phyloP scores from a whole-genome alignment of 495 filamentous ascomycete species.

The Penicillium samsonianum region DNA sequence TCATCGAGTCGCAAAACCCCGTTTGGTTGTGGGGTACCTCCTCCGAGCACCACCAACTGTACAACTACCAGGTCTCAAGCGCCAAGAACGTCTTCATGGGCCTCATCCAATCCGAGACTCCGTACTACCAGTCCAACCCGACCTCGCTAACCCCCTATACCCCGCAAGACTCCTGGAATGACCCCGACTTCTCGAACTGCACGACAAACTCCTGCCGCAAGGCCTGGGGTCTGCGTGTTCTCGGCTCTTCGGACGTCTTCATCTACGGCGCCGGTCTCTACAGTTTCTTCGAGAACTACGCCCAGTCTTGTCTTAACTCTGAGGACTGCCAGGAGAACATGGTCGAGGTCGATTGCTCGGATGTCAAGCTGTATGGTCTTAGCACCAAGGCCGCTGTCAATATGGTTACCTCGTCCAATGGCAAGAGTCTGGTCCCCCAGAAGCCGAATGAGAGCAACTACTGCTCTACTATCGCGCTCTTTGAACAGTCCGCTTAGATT shows the following conservation, averaged over 20 bases:
- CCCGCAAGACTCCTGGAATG: slow-evolving; percentile 61
- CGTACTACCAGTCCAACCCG: slow-evolving; percentile 90
- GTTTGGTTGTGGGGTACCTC: slow-evolving; percentile 74
- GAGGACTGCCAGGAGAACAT: slow-evolving; percentile 86
- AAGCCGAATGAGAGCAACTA: slow-evolving; percentile 70
- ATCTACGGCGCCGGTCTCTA: slow-evolving; percentile 82
- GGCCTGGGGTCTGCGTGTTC: slow-evolving; percentile 80
- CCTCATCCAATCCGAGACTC: slow-evolving; percentile 87
- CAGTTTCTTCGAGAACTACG: slow-evolving; percentile 87
- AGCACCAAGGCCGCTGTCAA: slow-evolving; percentile 86
- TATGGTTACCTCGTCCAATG: slow-evolving; percentile 68
- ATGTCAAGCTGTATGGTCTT: slow-evolving; percentile 73
- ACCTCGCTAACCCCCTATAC: slow-evolving; percentile 67
- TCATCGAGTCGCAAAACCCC: slow-evolving; percentile 64
- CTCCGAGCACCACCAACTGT: slow-evolving; percentile 86
- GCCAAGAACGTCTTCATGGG: slow-evolving; percentile 83
- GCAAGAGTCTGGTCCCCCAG: slow-evolving; percentile 56
- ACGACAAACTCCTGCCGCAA: slow-evolving; percentile 70
- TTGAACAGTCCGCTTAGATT: slow-evolving; percentile 41
- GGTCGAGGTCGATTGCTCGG: slow-evolving; percentile 74
- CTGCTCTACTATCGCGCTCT: slow-evolving; percentile 72
- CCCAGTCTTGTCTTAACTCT: slow-evolving; percentile 69
- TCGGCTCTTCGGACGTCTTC: slow-evolving; percentile 65
- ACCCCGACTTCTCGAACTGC: slow-evolving; percentile 72
- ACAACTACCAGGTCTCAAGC: slow-evolving; percentile 83